Conservation (phyloP, 306 rosid species). For the Cicer bijugum region DNA sequence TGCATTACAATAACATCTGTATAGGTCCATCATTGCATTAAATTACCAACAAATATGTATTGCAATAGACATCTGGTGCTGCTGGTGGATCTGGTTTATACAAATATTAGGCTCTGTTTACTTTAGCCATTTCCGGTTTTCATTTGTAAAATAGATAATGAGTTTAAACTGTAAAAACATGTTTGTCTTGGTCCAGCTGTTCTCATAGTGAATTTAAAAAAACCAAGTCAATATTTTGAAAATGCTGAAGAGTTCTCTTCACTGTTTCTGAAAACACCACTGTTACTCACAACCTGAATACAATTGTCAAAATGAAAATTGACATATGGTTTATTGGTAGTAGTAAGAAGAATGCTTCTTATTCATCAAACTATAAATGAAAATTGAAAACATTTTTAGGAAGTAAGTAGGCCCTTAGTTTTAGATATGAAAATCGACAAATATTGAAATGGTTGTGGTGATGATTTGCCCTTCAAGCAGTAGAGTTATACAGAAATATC, state of each 20-base stretch:
- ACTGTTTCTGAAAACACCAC: neutral
- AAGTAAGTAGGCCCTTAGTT: neutral
- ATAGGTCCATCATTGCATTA: constrained; percentile 1
- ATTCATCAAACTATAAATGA: too few relatives aligned
- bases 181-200: neutral
- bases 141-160: neutral
- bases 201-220: neutral
- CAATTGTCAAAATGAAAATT: neutral
- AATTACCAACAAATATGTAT: constrained; percentile 24
- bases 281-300: neutral
- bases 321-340: neutral
- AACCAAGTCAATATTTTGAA: neutral
- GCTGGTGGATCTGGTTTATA: constrained; percentile 29
- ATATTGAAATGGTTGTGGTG: constrained; percentile 20
- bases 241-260: neutral
- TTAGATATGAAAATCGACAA: neutral
- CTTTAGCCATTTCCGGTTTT: neutral
- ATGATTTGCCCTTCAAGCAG: constrained; percentile 7
- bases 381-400: neutral
- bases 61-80: constrained; percentile 12
- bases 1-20: neutral
- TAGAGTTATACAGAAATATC: neutral
- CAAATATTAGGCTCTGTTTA: neutral
- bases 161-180: neutral
- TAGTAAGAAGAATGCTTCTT: too few relatives aligned